Percentiles rank a stretch among this genome's conserved stretches.
Evolutionary conservation across 2,329 filamentous ascomycete genomes (phyloP).

Genomic region (Diaporthe amygdali): DNA sequence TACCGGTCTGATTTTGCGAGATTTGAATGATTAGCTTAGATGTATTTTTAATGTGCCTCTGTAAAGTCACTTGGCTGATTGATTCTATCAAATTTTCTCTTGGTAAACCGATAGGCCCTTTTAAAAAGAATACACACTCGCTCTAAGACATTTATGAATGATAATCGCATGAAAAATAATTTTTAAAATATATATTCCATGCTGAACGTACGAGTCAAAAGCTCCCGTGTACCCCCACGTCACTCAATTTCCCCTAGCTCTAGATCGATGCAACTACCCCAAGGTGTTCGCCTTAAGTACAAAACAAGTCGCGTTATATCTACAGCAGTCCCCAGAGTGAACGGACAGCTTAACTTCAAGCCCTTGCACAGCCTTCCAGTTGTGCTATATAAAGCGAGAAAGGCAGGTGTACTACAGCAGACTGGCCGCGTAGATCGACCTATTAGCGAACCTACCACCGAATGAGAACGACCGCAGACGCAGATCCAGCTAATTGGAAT

Average conservation of each 20-base stretch:
- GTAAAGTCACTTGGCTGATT: neutral
- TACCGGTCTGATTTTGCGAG: conserved; percentile 4
- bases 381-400: neutral
- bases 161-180: too few species aligned
- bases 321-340: neutral
- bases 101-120: too few species aligned
- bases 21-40: neutral
- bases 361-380: neutral
- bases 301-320: neutral
- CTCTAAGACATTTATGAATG: too few species aligned
- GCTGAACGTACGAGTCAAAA: too few species aligned
- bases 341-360: neutral
- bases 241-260: neutral
- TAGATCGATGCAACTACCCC: neutral
- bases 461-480: neutral
- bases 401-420: neutral
- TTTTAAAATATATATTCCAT: too few species aligned
- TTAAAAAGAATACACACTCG: too few species aligned
- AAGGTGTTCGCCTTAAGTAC: neutral
- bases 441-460: neutral
- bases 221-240: too few species aligned
- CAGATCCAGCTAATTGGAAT: neutral
- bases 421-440: neutral
- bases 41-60: too few species aligned
- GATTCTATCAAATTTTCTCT: neutral